A percentile compares a stretch with the other conserved stretches of the same genome.
Conservation (phyloP, 169 alveolate genomes). For the Haemoproteus tartakovskyi region DNA sequence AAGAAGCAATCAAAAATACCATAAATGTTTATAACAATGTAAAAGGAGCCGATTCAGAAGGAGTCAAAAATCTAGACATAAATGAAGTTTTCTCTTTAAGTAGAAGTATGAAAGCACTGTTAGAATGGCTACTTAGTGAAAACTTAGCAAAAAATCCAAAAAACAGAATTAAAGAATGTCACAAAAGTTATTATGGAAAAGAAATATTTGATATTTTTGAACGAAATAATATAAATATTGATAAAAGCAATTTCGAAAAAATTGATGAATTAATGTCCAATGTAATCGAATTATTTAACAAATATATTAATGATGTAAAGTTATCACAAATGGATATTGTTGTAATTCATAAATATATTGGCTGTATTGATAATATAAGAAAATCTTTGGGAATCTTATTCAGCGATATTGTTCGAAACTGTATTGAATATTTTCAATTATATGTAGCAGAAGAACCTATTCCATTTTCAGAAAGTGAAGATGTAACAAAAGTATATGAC, state of each 20-base stretch:
- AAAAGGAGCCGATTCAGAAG: conserved; percentile 44
- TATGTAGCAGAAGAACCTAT: conserved; percentile 67
- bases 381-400: conserved; percentile 70
- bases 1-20: conserved; percentile 66
- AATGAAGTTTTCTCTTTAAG: conserved; percentile 34
- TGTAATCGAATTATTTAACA: conserved; percentile 50
- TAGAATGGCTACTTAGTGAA: conserved; percentile 34
- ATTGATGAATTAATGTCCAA: conserved; percentile 9
- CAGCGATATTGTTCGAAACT: conserved; percentile 65
- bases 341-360: conserved; percentile 60
- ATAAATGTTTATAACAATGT: conserved; percentile 31
- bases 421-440: conserved; percentile 70
- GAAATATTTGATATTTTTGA: conserved; percentile 47
- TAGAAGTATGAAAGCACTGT: conserved; percentile 50
- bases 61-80: conserved; percentile 12
- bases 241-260: conserved; percentile 48
- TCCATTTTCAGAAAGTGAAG: conserved; percentile 19
- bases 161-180: conserved; percentile 58
- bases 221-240: conserved; percentile 42
- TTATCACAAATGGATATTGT: conserved; percentile 71
- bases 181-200: conserved; percentile 59
- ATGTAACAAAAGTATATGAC: conserved; percentile 53
- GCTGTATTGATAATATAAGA: conserved; percentile 66
- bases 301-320: conserved; percentile 50
- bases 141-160: conserved; percentile 28